Evolutionary conservation across 257 asterid genomes (phyloP).

Genomic region (Nyctanthes arbortristis): DNA sequence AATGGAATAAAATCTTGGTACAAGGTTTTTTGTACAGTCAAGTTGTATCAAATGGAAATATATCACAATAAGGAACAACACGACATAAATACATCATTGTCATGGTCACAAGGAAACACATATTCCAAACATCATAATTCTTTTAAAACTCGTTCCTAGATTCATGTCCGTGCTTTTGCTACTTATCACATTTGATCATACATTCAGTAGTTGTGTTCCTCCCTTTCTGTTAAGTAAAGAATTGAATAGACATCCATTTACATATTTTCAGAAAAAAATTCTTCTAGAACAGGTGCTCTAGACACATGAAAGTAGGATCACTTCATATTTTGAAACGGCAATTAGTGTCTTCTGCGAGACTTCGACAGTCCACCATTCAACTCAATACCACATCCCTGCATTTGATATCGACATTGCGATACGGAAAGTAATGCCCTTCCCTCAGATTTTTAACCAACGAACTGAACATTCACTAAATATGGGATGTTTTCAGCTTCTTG

Average conservation of each 20-base stretch:
- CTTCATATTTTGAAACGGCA: too few species aligned
- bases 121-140: not conserved
- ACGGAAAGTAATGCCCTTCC: not conserved
- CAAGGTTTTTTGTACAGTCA: not conserved
- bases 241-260: not conserved
- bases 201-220: too few species aligned
- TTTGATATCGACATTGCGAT: not conserved
- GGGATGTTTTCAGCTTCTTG: not conserved
- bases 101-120: not conserved
- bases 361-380: not conserved
- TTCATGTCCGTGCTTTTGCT: not conserved
- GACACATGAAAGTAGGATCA: too few species aligned
- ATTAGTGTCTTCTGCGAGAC: too few species aligned
- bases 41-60: not conserved
- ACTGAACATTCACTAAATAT: not conserved
- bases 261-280: too few species aligned
- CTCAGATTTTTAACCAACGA: not conserved
- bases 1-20: too few species aligned
- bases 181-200: too few species aligned
- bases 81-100: too few species aligned
- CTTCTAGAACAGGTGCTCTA: not conserved
- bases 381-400: not conserved
- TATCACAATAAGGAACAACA: too few species aligned
- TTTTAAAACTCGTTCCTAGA: not conserved
- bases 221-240: too few species aligned